Percentiles rank a stretch among this genome's conserved stretches.
These are phyloP conservation scores for Flaveria linearis DNA, from an alignment of 129 eudicot species.

Conservation along the genomic window DNA sequence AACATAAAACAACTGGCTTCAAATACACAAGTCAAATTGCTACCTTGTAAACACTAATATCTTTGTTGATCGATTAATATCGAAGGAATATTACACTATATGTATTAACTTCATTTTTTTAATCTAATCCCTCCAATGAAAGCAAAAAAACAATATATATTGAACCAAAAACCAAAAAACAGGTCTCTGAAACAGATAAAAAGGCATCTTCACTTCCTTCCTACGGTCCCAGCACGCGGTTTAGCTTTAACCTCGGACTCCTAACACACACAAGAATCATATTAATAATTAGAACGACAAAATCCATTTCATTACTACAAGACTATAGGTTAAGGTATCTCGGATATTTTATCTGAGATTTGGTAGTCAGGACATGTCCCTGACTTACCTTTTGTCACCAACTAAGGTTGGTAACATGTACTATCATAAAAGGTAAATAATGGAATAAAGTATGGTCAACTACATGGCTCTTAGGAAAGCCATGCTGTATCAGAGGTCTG, in stretches of 20 bases:
- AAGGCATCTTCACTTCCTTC: conserved; percentile 49
- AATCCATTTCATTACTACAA: neutral
- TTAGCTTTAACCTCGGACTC: conserved; percentile 83
- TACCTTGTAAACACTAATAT: neutral
- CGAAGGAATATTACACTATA: conserved; percentile 7
- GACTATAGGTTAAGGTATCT: no score
- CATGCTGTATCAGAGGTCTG: no score
- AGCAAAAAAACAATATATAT: conserved; percentile 11
- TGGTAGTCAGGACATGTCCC: no score
- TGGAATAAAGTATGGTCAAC: no score
- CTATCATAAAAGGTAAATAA: no score
- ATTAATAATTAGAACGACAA: neutral
- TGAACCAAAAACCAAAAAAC: conserved; percentile 1
- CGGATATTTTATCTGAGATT: no score
- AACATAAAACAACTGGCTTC: neutral
- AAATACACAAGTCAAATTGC: neutral
- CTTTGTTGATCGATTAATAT: conserved; percentile 8
- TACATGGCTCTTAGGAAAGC: no score
- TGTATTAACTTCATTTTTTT: neutral
- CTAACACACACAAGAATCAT: conserved; percentile 39
- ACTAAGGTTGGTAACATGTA: no score
- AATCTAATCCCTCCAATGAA: conserved; percentile 17
- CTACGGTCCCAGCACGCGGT: conserved; percentile 57
- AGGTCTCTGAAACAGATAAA: neutral
- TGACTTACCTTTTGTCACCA: no score